Evolutionary conservation across 345 rosid genomes (phyloP).

Genomic region (Linum trigynum): DNA sequence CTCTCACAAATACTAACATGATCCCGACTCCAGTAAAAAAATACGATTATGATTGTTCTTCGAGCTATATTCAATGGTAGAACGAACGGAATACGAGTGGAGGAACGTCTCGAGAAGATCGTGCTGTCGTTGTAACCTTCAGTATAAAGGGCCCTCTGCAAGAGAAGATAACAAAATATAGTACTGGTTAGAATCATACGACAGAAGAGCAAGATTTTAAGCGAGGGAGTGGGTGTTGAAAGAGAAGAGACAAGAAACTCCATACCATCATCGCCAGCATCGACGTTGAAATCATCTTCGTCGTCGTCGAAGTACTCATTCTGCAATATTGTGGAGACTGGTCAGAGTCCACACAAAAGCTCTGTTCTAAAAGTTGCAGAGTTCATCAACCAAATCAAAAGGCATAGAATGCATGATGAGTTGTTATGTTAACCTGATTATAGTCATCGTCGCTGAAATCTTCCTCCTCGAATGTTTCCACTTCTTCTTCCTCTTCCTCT

Average conservation of each 20-base stretch:
- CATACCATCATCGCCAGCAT: slow-evolving; percentile 34
- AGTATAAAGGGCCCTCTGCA: background rate
- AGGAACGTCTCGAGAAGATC: too few species aligned
- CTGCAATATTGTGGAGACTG: slow-evolving; percentile 16
- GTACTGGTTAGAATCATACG: background rate
- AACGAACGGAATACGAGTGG: too few species aligned
- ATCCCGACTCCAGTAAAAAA: too few species aligned
- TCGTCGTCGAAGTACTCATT: slow-evolving; percentile 42
- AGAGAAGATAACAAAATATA: background rate
- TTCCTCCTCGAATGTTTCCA: slow-evolving; percentile 21
- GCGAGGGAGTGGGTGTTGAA: too few species aligned
- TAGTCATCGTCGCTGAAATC: slow-evolving; percentile 46
- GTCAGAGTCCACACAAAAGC: background rate
- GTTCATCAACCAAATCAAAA: background rate
- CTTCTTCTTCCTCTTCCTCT: slow-evolving; percentile 19
- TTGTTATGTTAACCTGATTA: slow-evolving; percentile 28
- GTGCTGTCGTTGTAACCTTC: background rate
- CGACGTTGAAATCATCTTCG: slow-evolving; percentile 41
- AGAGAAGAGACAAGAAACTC: background rate
- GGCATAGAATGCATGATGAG: background rate
- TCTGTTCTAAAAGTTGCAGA: background rate
- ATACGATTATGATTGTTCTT: too few species aligned
- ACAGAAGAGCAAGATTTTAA: background rate
- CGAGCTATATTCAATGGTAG: too few species aligned
- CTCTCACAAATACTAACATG: too few species aligned